Conservation (phyloP, 2,329 filamentous ascomycete genomes). For the Colletotrichum orbiculare region DNA sequence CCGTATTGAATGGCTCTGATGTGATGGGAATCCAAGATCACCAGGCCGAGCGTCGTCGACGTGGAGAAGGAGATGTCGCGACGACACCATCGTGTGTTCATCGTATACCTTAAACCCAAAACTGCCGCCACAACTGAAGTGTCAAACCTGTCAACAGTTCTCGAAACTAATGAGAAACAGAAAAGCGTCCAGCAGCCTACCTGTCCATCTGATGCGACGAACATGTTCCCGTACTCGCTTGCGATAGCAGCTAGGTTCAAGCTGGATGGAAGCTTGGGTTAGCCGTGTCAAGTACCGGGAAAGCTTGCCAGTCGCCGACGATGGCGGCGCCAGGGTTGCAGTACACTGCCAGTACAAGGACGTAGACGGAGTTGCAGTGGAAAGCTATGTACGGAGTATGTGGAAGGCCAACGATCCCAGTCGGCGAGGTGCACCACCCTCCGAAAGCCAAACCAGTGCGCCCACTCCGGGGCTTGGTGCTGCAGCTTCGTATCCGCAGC, state of each 20-base stretch:
- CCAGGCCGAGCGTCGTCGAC: too few relatives aligned
- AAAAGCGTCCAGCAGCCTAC: too few relatives aligned
- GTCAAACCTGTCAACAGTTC: conserved; percentile 19
- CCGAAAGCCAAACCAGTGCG: conserved; percentile 2
- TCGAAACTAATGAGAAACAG: too few relatives aligned
- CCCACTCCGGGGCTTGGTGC: conserved; percentile 23
- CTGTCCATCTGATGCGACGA: background rate
- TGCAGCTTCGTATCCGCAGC: conserved; percentile 34
- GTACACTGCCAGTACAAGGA: too few relatives aligned
- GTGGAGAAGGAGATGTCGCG: background rate
- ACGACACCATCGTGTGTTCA: conserved; percentile 1
- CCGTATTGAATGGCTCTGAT: too few relatives aligned
- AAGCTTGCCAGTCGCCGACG: conserved; percentile 4
- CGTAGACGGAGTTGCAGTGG: background rate
- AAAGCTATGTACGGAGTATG: conserved; percentile 4
- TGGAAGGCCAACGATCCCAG: conserved; percentile 11
- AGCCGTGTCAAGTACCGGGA: conserved; percentile 16
- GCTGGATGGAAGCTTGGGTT: background rate
- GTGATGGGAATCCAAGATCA: too few relatives aligned
- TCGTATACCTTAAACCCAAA: background rate
- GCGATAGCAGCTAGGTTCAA: background rate
- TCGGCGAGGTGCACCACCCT: conserved; percentile 10
- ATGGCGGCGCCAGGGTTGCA: conserved; percentile 5
- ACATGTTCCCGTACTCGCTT: background rate
- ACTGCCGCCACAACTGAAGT: conserved; percentile 8